Conservation (phyloP, 441 rosid genomes). For the Gossypium schwendimanii region DNA sequence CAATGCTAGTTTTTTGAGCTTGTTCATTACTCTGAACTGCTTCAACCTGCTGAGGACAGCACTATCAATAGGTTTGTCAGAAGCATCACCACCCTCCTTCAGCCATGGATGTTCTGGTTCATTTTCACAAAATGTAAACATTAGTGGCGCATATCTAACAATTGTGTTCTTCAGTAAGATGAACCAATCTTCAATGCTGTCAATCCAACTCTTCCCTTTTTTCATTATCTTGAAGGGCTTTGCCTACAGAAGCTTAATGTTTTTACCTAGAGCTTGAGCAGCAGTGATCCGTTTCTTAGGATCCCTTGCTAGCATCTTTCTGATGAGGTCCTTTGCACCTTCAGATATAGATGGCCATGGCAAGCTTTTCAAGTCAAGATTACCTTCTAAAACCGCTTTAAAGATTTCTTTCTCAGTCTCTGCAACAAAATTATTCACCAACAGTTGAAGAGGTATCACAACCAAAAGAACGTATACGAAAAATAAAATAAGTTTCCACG, state of each 20-base stretch:
- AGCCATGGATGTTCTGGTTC: conserved; percentile 81
- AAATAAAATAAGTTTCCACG: background rate
- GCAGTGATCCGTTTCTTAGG: conserved; percentile 51
- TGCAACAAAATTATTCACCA: conserved; percentile 17
- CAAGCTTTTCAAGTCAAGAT: conserved; percentile 37
- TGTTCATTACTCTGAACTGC: conserved; percentile 87
- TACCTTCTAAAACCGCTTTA: conserved; percentile 27
- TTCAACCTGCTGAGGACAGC: conserved; percentile 77
- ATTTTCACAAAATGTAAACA: conserved; percentile 3
- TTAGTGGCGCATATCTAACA: background rate
- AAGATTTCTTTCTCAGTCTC: conserved; percentile 51
- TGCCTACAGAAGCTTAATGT: background rate
- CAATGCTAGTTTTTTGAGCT: conserved; percentile 78
- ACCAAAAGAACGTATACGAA: background rate
- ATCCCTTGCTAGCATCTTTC: conserved; percentile 41
- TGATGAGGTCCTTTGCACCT: conserved; percentile 49
- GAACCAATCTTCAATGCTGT: background rate
- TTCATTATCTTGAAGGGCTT: background rate
- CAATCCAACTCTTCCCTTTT: background rate
- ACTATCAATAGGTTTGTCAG: conserved; percentile 68
- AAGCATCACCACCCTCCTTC: conserved; percentile 48
- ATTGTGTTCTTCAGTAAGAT: background rate
- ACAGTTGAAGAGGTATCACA: background rate
- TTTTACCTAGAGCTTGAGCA: conserved; percentile 49
- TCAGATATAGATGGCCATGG: conserved; percentile 56